Conservation (phyloP, 2,329 filamentous ascomycete species). For the Neofusicoccum cordaticola region DNA sequence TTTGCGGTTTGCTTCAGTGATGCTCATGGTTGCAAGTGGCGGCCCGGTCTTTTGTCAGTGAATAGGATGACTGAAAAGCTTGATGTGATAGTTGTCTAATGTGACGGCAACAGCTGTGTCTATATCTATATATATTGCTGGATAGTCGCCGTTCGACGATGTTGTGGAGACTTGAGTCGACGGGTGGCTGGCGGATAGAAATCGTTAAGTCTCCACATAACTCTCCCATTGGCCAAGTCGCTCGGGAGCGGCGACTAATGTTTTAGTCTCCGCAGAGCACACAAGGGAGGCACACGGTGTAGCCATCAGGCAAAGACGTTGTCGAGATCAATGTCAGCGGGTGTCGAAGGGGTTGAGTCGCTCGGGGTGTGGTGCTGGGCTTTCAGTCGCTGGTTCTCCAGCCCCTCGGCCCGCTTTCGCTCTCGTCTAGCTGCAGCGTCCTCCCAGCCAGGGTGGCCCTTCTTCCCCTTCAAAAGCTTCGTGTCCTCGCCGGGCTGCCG, state of each 20-base stretch:
- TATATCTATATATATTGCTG: background rate
- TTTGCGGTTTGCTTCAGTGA: slow-evolving; percentile 35
- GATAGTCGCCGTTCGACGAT: background rate
- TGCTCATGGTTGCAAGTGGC: background rate
- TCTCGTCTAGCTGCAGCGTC: slow-evolving; percentile 36
- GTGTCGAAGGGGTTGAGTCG: background rate
- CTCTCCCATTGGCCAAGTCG: slow-evolving; percentile 21
- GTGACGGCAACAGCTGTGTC: background rate
- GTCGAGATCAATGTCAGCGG: slow-evolving; percentile 12
- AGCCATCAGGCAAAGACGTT: slow-evolving; percentile 11
- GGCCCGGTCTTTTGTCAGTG: background rate
- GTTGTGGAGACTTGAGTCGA: background rate
- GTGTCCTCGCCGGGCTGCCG: background rate
- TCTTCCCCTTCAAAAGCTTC: slow-evolving; percentile 25
- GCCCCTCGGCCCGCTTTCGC: slow-evolving; percentile 42
- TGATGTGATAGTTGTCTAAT: background rate
- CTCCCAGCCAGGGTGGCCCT: slow-evolving; percentile 40
- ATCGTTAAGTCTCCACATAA: slow-evolving; percentile 18
- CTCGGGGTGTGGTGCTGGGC: background rate
- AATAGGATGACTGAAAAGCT: background rate
- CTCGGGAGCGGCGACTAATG: background rate
- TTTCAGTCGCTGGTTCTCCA: slow-evolving; percentile 31
- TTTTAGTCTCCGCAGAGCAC: background rate
- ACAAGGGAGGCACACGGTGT: background rate
- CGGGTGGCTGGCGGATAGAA: slow-evolving; percentile 12